These are phyloP conservation scores for Gnomoniopsis smithogilvyi DNA, from an alignment of 2,329 filamentous ascomycete genomes.

Conservation along the genomic window DNA sequence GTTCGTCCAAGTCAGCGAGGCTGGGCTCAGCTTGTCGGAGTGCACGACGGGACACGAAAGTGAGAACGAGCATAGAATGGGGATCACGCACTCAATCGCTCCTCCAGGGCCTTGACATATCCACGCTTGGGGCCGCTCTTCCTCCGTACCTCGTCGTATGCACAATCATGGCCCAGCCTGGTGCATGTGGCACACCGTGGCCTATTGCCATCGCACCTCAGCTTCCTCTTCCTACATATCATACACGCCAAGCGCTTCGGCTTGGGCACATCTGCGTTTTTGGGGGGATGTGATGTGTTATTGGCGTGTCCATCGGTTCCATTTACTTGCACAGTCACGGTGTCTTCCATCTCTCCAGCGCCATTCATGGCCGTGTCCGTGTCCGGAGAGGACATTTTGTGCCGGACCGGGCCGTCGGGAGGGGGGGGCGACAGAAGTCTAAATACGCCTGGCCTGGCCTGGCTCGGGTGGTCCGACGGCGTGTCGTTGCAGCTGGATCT, in stretches of 20 bases:
- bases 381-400: conserved; percentile 35
- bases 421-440: not conserved
- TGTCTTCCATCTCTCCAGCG: conserved; percentile 16
- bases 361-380: conserved; percentile 30
- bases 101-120: conserved; percentile 91
- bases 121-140: conserved; percentile 94
- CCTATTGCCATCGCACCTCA: conserved; percentile 81
- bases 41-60: not conserved
- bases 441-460: not conserved
- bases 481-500: not conserved
- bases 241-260: conserved; percentile 95
- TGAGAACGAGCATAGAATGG: not conserved
- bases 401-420: conserved; percentile 6
- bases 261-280: conserved; percentile 63
- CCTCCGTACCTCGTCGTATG: conserved; percentile 87
- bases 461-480: not conserved
- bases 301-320: conserved; percentile 31
- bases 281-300: conserved; percentile 28
- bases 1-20: conserved; percentile 8
- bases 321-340: conserved; percentile 10
- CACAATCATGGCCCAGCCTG: conserved; percentile 80
- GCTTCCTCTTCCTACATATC: conserved; percentile 87
- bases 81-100: conserved; percentile 71
- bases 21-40: not conserved
- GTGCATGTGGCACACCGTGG: conserved; percentile 88